Conservation (phyloP, 176 grass and related monocot species). For the Bonia amplexicaulis region DNA sequence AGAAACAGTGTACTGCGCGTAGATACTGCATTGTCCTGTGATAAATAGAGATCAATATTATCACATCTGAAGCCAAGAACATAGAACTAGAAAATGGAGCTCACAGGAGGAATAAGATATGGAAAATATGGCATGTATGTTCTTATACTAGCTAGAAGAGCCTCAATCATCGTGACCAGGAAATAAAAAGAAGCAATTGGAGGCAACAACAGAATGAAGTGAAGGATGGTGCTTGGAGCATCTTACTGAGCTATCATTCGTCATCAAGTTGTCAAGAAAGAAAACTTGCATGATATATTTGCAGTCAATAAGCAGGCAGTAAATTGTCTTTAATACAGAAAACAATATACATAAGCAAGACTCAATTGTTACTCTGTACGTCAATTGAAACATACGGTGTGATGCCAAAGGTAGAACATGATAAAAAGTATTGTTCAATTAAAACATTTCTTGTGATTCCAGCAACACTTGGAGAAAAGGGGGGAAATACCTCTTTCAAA, state of each 20-base stretch:
- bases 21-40: constrained; percentile 71
- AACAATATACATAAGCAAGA: background rate
- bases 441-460: background rate
- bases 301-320: background rate
- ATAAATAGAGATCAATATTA: background rate
- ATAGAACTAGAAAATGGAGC: constrained; percentile 6
- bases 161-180: background rate
- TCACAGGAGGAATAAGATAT: background rate
- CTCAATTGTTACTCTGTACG: background rate
- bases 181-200: background rate
- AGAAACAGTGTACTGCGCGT: constrained; percentile 49
- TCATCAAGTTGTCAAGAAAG: background rate
- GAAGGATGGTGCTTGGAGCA: background rate
- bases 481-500: constrained; percentile 70
- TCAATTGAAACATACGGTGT: background rate
- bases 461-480: background rate
- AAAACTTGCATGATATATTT: background rate
- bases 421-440: background rate
- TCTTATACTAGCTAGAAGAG: background rate
- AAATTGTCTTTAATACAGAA: background rate
- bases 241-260: background rate
- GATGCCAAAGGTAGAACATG: background rate
- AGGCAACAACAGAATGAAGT: background rate
- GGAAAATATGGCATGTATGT: constrained; percentile 12
- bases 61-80: background rate